These are phyloP conservation scores for Melanogaster broomeanus DNA, from an alignment of 768 basidiomycete species.

Conservation along the genomic window DNA sequence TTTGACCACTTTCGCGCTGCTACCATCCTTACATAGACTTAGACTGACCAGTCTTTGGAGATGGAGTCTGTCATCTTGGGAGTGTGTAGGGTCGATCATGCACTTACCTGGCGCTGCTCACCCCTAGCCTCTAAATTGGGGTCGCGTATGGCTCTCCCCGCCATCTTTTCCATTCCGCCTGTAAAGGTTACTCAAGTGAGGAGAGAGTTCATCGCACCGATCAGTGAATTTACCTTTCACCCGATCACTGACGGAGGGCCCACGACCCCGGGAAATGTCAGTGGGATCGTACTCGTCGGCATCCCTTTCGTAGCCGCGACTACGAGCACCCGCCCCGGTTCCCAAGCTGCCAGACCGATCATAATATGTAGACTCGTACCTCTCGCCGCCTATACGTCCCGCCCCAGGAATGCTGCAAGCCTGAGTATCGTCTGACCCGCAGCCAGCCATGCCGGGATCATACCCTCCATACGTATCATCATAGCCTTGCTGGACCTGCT, in stretches of 20 bases:
- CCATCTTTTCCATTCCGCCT: slow-evolving; percentile 8
- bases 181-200: not conserved
- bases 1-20: not conserved
- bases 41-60: not conserved
- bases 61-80: not conserved
- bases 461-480: not conserved
- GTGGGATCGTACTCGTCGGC: slow-evolving; percentile 5
- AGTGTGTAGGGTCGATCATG: not conserved
- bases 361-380: not conserved
- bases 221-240: slow-evolving; percentile 1
- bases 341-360: not conserved
- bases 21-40: not conserved
- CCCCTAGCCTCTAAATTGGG: not conserved
- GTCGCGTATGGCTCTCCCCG: slow-evolving; percentile 2
- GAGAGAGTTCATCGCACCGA: not conserved
- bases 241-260: not conserved
- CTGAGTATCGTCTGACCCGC: not conserved
- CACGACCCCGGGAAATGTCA: not conserved
- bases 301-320: slow-evolving; percentile 11
- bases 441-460: slow-evolving; percentile 9
- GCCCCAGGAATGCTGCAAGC: not conserved
- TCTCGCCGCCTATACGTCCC: slow-evolving; percentile 1
- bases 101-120: slow-evolving; percentile 6
- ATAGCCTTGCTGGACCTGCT: not conserved
- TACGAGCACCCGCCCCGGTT: not conserved